phyloP scores from a whole-genome alignment of 75 land plant species.

The Selaginella tamariscina region DNA sequence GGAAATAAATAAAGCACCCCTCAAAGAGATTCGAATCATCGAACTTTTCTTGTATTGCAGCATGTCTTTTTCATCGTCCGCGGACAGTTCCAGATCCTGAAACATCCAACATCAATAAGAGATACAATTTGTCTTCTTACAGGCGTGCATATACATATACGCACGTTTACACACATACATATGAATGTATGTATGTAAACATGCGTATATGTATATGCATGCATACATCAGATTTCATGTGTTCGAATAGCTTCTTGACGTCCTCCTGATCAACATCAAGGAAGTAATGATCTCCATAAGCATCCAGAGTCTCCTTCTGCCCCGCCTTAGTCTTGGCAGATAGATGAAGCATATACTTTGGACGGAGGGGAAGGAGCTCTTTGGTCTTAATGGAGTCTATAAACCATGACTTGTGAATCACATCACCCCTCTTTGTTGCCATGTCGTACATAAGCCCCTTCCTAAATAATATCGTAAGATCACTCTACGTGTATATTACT shows the following conservation, averaged over 20 bases:
- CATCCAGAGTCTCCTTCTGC: slow-evolving; percentile 60
- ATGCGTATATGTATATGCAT: slow-evolving; percentile 14
- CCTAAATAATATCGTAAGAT: neutral
- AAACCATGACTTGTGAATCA: slow-evolving; percentile 78
- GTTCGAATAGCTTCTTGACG: slow-evolving; percentile 31
- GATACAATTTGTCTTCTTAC: too few relatives aligned
- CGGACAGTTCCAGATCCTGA: slow-evolving; percentile 20
- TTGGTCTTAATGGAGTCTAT: slow-evolving; percentile 58
- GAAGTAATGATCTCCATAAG: slow-evolving; percentile 60
- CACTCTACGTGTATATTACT: neutral
- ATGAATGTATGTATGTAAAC: slow-evolving; percentile 2
- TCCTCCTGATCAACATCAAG: slow-evolving; percentile 58
- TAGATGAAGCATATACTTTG: slow-evolving; percentile 75
- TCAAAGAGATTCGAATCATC: slow-evolving; percentile 34
- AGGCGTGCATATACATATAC: too few relatives aligned
- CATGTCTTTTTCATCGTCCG: slow-evolving; percentile 17
- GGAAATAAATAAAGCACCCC: slow-evolving; percentile 52
- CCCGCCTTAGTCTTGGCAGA: slow-evolving; percentile 48
- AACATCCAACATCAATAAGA: slow-evolving; percentile 30
- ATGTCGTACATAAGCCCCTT: slow-evolving; percentile 83
- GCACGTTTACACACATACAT: neutral
- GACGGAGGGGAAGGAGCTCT: slow-evolving; percentile 48
- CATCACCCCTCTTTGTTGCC: slow-evolving; percentile 62
- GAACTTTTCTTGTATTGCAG: slow-evolving; percentile 53
- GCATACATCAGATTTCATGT: slow-evolving; percentile 8